Evolutionary conservation across 2,329 filamentous ascomycete genomes (phyloP), one percentile per base, ranked within the genome.

Genomic region (Sarocladium kiliense): DNA sequence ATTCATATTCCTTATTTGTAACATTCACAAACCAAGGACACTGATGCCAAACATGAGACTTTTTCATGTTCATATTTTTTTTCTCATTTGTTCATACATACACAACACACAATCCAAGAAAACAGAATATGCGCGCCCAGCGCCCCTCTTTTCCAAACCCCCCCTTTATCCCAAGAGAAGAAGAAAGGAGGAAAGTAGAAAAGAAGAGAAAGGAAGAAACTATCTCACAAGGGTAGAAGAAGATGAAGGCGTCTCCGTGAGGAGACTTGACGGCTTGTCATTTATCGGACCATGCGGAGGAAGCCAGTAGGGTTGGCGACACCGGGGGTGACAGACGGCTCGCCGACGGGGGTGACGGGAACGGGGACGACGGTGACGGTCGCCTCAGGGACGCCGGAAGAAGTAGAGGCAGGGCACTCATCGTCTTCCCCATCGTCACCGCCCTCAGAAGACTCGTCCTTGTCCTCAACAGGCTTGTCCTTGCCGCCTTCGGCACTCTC

Each of bases 241-340:
- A 26, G 47, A 32, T 5, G 18, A 37, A 25, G 14, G 10, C n/a
- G 54, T 44, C n/a, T 18, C 25, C 10, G 30, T 47, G 11, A 47
- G 19, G 5, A 23, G 42, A 14, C 25, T 9, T 14, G 11, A 47
- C n/a, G n/a, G n/a, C n/a, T n/a, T n/a, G 42, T 47, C 57, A 59
- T 61, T 61, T 68, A 71, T 57, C 65, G 68, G 60, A 64, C 62
- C 55, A 68, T 65, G 56, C 64, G 64, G 56, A 64, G 64, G 60
- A 67, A 68, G 59, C 71, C 72, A 54, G 71, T 68, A 57, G 72
- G 68, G 39, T 58, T 58, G 36, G 68, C 64, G 34, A 61, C 64
- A 53, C 69, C 69, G 58, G 64, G 58, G 47, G 68, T 59, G 56
- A 58, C 58, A 51, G 72, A 71, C 57, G 50, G 32, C 50, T 27